Conservation (phyloP, 345 rosid genomes). For the Linum lewisii region DNA sequence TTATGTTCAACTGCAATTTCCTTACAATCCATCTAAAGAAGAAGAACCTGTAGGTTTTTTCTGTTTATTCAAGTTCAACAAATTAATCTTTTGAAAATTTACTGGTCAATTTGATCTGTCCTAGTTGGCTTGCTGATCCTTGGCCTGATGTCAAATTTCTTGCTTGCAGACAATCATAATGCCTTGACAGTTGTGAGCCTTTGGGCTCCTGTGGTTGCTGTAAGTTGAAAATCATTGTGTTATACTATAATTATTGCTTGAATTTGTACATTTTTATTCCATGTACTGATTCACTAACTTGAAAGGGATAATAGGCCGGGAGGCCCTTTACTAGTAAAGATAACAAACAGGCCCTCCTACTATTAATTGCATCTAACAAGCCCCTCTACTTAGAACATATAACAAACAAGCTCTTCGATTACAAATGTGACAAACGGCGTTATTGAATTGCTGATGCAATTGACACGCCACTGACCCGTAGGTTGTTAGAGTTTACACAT, state of each 20-base stretch:
- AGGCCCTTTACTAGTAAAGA: too few species aligned
- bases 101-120: background rate
- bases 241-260: constrained; percentile 2
- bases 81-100: background rate
- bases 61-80: background rate
- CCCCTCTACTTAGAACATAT: too few species aligned
- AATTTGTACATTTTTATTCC: background rate
- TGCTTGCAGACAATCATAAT: constrained; percentile 86
- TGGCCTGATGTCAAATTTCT: background rate
- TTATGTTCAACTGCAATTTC: background rate
- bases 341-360: too few species aligned
- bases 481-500: too few species aligned
- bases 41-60: background rate
- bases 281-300: too few species aligned
- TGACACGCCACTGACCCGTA: too few species aligned
- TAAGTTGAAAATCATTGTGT: constrained; percentile 36
- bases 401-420: too few species aligned
- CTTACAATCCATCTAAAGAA: background rate
- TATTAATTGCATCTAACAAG: too few species aligned
- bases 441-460: too few species aligned
- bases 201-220: constrained; percentile 92
- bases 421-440: too few species aligned
- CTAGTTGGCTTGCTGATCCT: background rate
- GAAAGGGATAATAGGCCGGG: too few species aligned
- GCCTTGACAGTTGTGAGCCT: constrained; percentile 70